These are phyloP conservation scores for Rhizoclosmatium sp. DNA, from an alignment of 192 early-diverging fungal genomes.

Conservation along the genomic window DNA sequence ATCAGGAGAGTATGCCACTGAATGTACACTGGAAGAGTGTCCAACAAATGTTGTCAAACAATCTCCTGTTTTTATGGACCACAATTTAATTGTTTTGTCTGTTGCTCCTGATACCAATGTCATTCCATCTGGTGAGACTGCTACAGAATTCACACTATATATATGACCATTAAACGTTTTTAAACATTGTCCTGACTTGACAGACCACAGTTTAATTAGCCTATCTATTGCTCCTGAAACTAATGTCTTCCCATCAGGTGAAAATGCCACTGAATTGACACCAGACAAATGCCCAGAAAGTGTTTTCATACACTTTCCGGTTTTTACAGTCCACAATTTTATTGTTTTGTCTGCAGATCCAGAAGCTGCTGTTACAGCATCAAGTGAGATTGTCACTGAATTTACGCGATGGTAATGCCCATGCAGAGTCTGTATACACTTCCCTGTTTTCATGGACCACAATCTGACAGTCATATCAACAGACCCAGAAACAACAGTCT, in stretches of 20 bases:
- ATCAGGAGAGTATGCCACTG: constrained; percentile 11
- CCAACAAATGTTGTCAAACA: background rate
- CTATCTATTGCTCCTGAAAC: constrained; percentile 21
- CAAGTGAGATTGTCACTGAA: background rate
- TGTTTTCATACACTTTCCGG: constrained; percentile 22
- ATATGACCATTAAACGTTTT: constrained; percentile 18
- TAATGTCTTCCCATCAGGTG: constrained; percentile 4
- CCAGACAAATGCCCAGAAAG: constrained; percentile 11
- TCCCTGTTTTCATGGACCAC: constrained; percentile 30
- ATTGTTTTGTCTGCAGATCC: constrained; percentile 14
- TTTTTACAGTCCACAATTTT: background rate
- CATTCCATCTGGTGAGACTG: constrained; percentile 22
- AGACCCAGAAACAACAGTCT: constrained; percentile 58
- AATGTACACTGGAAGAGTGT: constrained; percentile 3
- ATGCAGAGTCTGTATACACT: background rate
- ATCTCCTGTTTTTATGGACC: constrained; percentile 49
- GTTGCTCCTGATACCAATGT: constrained; percentile 2
- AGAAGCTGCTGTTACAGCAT: background rate
- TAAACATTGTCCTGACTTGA: background rate
- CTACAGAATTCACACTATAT: constrained; percentile 25
- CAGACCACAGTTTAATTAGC: constrained; percentile 26
- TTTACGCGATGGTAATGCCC: background rate
- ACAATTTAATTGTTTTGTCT: constrained; percentile 35
- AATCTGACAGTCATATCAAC: constrained; percentile 33
- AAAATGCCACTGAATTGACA: constrained; percentile 27